Conservation (phyloP, 371 early-diverging fungal species). For the Saksenaea oblongispora region DNA sequence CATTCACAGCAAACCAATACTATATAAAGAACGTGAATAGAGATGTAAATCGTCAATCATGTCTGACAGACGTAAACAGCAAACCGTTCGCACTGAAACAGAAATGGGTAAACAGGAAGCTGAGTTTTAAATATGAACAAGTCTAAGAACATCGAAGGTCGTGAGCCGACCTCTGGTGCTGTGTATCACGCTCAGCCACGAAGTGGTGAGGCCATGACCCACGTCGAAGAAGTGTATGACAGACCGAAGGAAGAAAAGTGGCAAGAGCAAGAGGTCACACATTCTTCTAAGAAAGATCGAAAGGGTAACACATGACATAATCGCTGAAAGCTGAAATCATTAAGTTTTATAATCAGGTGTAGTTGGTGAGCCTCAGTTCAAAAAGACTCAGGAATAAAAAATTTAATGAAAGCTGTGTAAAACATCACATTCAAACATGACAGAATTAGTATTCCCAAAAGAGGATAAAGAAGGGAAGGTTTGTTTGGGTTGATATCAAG, state of each 20-base stretch:
- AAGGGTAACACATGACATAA: conserved; percentile 4
- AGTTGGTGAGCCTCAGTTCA: conserved; percentile 6
- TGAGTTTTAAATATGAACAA: not conserved
- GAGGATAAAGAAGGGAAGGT: no score
- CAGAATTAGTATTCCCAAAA: no score
- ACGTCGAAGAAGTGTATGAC: conserved; percentile 7
- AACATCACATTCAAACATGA: no score
- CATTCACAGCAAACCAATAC: not conserved
- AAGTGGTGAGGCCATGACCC: not conserved
- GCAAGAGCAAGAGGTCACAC: conserved; percentile 12
- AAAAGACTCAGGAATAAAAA: conserved; percentile 3
- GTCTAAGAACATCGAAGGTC: not conserved
- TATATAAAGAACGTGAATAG: not conserved
- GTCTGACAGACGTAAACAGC: not conserved
- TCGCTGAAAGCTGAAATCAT: not conserved
- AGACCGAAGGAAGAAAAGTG: conserved; percentile 10
- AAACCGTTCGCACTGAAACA: not conserved
- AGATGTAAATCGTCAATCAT: not conserved
- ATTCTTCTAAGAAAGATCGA: not conserved
- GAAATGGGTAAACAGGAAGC: not conserved
- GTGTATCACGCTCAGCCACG: conserved; percentile 8
- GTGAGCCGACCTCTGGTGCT: conserved; percentile 4
- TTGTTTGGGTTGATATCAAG: no score
- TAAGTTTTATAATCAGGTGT: not conserved
- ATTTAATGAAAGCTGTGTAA: no score